Conservation (phyloP, 2,329 filamentous ascomycete genomes). For the Kalmusia sp. region DNA sequence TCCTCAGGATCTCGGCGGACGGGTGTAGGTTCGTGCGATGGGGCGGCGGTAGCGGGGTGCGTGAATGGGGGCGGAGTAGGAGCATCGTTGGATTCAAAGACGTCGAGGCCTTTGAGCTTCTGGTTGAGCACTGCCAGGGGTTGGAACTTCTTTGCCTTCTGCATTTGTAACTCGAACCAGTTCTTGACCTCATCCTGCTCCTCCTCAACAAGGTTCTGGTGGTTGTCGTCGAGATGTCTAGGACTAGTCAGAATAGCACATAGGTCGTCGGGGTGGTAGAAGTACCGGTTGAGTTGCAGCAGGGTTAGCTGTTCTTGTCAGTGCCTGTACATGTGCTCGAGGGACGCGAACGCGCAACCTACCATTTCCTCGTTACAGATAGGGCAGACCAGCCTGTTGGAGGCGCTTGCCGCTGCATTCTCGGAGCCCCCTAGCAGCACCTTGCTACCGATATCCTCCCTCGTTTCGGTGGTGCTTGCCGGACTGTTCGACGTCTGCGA, state of each 20-base stretch:
- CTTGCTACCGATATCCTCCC: constrained; percentile 80
- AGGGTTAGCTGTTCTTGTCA: constrained; percentile 74
- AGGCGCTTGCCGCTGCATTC: constrained; percentile 63
- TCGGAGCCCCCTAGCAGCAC: constrained; percentile 73
- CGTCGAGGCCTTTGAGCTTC: constrained; percentile 89
- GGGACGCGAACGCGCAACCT: constrained; percentile 30
- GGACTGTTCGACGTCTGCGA: constrained; percentile 78
- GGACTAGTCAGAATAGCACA: constrained; percentile 18
- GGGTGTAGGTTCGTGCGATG: constrained; percentile 35
- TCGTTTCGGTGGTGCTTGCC: constrained; percentile 69
- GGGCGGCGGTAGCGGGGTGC: constrained; percentile 37
- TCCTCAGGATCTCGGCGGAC: constrained; percentile 78
- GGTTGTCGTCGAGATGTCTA: constrained; percentile 84
- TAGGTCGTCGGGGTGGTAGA: constrained; percentile 7
- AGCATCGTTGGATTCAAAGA: constrained; percentile 90
- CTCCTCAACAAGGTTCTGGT: constrained; percentile 86
- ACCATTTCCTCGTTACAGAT: constrained; percentile 99
- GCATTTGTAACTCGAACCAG: constrained; percentile 94
- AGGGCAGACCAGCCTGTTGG: constrained; percentile 83
- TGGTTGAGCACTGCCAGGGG: constrained; percentile 90
- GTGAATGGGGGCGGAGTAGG: constrained; percentile 50
- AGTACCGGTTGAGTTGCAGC: constrained; percentile 77
- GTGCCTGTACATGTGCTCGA: constrained; percentile 14
- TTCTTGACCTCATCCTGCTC: constrained; percentile 95
- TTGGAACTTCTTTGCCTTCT: constrained; percentile 92